These are phyloP conservation scores for Hippophae gyantsensis DNA, from an alignment of 306 rosid genomes.

Conservation along the genomic window DNA sequence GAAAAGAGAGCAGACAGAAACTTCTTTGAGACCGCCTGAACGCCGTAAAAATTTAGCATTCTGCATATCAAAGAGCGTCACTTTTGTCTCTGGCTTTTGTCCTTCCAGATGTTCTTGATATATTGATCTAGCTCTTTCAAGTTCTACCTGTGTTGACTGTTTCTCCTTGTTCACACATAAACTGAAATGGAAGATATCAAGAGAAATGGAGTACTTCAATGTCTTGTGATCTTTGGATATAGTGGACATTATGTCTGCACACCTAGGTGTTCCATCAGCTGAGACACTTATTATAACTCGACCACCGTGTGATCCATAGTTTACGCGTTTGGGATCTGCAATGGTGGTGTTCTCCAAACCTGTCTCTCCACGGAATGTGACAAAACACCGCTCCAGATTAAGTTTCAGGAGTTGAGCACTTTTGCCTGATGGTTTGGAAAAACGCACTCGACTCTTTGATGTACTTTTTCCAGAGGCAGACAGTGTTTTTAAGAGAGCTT, in stretches of 20 bases:
- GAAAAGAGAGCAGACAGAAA: slow-evolving; percentile 90
- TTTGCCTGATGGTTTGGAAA: slow-evolving; percentile 65
- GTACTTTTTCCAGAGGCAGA: slow-evolving; percentile 52
- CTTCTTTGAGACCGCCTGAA: slow-evolving; percentile 82
- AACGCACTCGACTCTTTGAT: slow-evolving; percentile 45
- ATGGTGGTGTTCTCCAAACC: slow-evolving; percentile 65
- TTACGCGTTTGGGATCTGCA: slow-evolving; percentile 87
- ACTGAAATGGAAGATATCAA: slow-evolving; percentile 77
- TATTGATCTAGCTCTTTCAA: slow-evolving; percentile 81
- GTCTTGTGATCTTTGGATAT: slow-evolving; percentile 48
- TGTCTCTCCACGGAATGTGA: slow-evolving; percentile 63
- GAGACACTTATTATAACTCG: slow-evolving; percentile 48
- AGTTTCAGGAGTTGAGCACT: slow-evolving; percentile 67
- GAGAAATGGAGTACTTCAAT: slow-evolving; percentile 65
- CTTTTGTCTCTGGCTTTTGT: slow-evolving; percentile 47
- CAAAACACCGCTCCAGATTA: slow-evolving; percentile 73
- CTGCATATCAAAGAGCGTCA: slow-evolving; percentile 81
- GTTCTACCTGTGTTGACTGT: slow-evolving; percentile 79
- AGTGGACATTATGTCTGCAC: slow-evolving; percentile 66
- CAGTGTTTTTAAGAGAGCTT: slow-evolving; percentile 53
- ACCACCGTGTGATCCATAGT: slow-evolving; percentile 98
- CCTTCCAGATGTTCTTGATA: slow-evolving; percentile 81
- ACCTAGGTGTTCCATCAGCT: slow-evolving; percentile 79
- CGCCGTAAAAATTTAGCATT: slow-evolving; percentile 91
- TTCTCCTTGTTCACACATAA: slow-evolving; percentile 79